Percentiles rank a stretch among this genome's conserved stretches.
Conservation (phyloP, 1,139 yeast genomes). For the Kazachstania sp. region DNA sequence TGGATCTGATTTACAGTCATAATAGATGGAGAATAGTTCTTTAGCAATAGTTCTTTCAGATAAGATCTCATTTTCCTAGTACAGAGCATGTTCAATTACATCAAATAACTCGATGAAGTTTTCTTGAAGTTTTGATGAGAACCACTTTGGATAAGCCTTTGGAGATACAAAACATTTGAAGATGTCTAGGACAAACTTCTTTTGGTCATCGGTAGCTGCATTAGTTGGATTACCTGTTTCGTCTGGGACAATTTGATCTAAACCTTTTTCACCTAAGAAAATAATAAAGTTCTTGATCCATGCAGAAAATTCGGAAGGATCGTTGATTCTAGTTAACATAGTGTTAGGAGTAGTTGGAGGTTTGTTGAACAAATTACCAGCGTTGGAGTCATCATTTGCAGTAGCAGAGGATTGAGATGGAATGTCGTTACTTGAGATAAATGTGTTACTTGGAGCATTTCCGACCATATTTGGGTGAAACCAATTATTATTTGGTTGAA, state of each 20-base stretch:
- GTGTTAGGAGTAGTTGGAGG: neutral
- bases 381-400: neutral
- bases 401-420: neutral
- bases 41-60: neutral
- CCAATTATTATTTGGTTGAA: neutral
- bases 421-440: neutral
- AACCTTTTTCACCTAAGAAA: neutral
- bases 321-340: neutral
- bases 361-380: neutral
- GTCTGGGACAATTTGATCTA: constrained; percentile 1
- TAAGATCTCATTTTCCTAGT: neutral
- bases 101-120: constrained; percentile 1
- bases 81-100: constrained; percentile 1
- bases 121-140: neutral
- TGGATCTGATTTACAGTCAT: constrained; percentile 4
- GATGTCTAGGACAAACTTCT: neutral
- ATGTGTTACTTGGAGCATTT: neutral
- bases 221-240: neutral
- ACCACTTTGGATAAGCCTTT: constrained; percentile 1
- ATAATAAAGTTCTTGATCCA: constrained; percentile 1
- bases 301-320: neutral
- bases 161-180: constrained; percentile 3
- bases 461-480: neutral
- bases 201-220: neutral
- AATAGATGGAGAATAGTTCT: neutral